Percentiles rank a stretch among this genome's conserved stretches.
These are phyloP conservation scores for Penicillium roqueforti DNA, from an alignment of 495 filamentous ascomycete species.

Conservation along the genomic window DNA sequence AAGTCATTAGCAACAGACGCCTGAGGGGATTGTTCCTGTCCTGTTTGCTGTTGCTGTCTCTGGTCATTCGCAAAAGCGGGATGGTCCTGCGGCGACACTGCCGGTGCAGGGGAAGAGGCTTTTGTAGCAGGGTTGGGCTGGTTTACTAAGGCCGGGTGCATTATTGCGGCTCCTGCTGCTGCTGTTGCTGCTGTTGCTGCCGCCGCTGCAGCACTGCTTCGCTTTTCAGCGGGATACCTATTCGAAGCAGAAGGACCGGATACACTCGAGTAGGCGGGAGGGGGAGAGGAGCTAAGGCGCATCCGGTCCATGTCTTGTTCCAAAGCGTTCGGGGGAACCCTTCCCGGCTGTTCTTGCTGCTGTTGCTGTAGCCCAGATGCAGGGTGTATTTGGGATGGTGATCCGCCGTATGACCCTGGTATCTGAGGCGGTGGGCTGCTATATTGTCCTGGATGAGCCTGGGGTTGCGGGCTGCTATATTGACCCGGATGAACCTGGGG, in stretches of 20 bases:
- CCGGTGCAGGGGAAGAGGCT: slow-evolving; percentile 26
- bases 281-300: slow-evolving; percentile 77
- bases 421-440: slow-evolving; percentile 11
- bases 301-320: slow-evolving; percentile 86
- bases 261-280: slow-evolving; percentile 87
- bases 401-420: slow-evolving; percentile 4
- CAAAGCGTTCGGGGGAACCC: slow-evolving; percentile 55
- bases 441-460: slow-evolving; percentile 12
- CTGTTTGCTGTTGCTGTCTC: slow-evolving; percentile 37
- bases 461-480: slow-evolving; percentile 6
- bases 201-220: slow-evolving; percentile 34
- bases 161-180: slow-evolving; percentile 20
- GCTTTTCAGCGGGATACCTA: slow-evolving; percentile 78
- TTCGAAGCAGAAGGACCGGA: slow-evolving; percentile 49
- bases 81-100: slow-evolving; percentile 57
- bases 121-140: slow-evolving; percentile 31
- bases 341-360: slow-evolving; percentile 16
- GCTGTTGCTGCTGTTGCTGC: slow-evolving; percentile 18
- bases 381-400: slow-evolving; percentile 1
- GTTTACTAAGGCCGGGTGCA: slow-evolving; percentile 24
- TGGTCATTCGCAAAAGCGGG: slow-evolving; percentile 86
- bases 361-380: slow-evolving; percentile 9
- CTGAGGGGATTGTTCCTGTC: slow-evolving; percentile 43
- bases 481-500: slow-evolving; percentile 13
- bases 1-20: slow-evolving; percentile 37